These are phyloP conservation scores for Torrubiellomyces zombiae DNA, from an alignment of 2,329 filamentous ascomycete species.

Conservation along the genomic window DNA sequence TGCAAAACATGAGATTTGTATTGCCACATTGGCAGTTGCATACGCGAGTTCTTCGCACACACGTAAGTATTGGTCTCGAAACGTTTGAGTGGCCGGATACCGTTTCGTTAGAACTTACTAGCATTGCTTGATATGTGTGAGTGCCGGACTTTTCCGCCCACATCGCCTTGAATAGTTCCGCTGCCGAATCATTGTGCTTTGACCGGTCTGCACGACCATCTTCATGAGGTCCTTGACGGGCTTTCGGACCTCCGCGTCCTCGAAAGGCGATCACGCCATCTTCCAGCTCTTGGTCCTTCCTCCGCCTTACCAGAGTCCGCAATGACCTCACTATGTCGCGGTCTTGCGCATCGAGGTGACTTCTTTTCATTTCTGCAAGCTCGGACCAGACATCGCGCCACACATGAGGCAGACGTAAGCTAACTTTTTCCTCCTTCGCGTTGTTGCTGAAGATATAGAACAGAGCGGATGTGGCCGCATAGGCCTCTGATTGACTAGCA, in stretches of 20 bases:
- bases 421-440: constrained; percentile 71
- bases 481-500: constrained; percentile 69
- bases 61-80: no score
- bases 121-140: constrained; percentile 60
- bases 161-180: constrained; percentile 37
- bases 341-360: constrained; percentile 52
- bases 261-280: constrained; percentile 66
- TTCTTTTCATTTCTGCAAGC: constrained; percentile 53
- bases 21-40: constrained; percentile 76
- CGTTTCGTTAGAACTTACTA: constrained; percentile 25
- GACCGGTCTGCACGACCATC: constrained; percentile 27
- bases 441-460: constrained; percentile 69
- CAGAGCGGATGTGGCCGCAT: constrained; percentile 63
- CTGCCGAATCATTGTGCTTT: constrained; percentile 19
- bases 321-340: constrained; percentile 51
- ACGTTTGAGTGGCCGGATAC: no score
- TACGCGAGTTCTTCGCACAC: constrained; percentile 47
- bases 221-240: constrained; percentile 29
- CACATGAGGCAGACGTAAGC: constrained; percentile 55
- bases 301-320: constrained; percentile 50
- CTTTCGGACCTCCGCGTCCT: constrained; percentile 33
- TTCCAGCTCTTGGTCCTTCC: constrained; percentile 51
- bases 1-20: constrained; percentile 66
- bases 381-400: constrained; percentile 84
- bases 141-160: constrained; percentile 42